phyloP scores from a whole-genome alignment of 2,329 filamentous ascomycete species.

The Biscogniauxia marginata region DNA sequence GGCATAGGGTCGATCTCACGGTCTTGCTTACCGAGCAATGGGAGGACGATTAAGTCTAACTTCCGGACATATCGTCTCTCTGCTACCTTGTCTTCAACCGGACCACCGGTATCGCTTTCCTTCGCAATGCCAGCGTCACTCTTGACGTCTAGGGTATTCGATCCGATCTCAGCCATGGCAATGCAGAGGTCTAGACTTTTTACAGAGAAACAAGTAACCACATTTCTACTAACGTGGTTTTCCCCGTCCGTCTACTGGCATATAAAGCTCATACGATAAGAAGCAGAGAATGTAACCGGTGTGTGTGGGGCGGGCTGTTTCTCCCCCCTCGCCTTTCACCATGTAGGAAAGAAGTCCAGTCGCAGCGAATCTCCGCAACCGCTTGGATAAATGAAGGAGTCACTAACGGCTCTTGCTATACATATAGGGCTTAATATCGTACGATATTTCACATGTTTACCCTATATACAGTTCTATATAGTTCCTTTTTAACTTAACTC shows the following conservation, averaged over 20 bases:
- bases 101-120: not conserved
- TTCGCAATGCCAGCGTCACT: not conserved
- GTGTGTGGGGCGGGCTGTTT: not conserved
- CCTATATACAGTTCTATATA: no score
- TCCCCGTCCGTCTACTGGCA: not conserved
- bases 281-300: not conserved
- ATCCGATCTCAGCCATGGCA: not conserved
- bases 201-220: not conserved
- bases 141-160: not conserved
- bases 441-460: not conserved
- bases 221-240: not conserved
- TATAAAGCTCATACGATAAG: not conserved
- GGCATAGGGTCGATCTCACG: not conserved
- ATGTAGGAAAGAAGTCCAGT: not conserved
- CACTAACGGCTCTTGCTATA: not conserved
- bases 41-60: slow-evolving; percentile 18
- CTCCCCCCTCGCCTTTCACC: not conserved
- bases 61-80: slow-evolving; percentile 16
- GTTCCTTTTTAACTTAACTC: no score
- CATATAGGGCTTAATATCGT: not conserved
- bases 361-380: not conserved
- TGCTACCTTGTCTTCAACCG: slow-evolving; percentile 1
- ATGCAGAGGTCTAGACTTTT: not conserved
- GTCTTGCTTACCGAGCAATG: slow-evolving; percentile 10
- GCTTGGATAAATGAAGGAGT: not conserved